Evolutionary conservation across 768 basidiomycete genomes (phyloP).

Genomic region (Sarcodon aspratus): DNA sequence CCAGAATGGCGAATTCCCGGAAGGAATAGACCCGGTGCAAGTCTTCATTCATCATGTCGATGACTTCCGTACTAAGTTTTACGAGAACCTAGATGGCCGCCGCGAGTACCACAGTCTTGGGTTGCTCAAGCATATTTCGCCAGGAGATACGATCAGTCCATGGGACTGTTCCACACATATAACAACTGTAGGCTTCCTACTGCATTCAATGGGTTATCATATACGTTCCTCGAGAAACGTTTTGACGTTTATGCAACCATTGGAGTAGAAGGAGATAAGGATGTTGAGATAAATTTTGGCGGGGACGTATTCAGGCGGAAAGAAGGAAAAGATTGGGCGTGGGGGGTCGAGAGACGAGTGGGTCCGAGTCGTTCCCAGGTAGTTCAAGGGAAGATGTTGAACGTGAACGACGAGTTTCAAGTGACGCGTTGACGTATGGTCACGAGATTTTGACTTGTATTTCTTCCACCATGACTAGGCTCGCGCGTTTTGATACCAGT

Average conservation of each 20-base stretch:
- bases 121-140: constrained; percentile 17
- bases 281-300: constrained; percentile 58
- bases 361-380: constrained; percentile 28
- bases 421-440: too few species aligned
- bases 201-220: constrained; percentile 50
- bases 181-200: constrained; percentile 44
- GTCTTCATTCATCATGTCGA: constrained; percentile 57
- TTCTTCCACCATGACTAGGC: too few species aligned
- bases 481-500: too few species aligned
- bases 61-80: constrained; percentile 57
- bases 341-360: constrained; percentile 56
- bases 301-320: constrained; percentile 46
- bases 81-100: constrained; percentile 55
- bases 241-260: constrained; percentile 57
- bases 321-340: constrained; percentile 54
- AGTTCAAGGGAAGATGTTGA: constrained; percentile 11
- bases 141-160: constrained; percentile 45
- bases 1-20: constrained; percentile 58
- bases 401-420: constrained; percentile 18
- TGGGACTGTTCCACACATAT: constrained; percentile 51
- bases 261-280: constrained; percentile 42
- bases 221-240: constrained; percentile 26
- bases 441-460: too few species aligned
- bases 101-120: constrained; percentile 33
- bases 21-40: constrained; percentile 59